These are phyloP conservation scores for Colletotrichum godetiae DNA, from an alignment of 2,329 filamentous ascomycete genomes.

Conservation along the genomic window DNA sequence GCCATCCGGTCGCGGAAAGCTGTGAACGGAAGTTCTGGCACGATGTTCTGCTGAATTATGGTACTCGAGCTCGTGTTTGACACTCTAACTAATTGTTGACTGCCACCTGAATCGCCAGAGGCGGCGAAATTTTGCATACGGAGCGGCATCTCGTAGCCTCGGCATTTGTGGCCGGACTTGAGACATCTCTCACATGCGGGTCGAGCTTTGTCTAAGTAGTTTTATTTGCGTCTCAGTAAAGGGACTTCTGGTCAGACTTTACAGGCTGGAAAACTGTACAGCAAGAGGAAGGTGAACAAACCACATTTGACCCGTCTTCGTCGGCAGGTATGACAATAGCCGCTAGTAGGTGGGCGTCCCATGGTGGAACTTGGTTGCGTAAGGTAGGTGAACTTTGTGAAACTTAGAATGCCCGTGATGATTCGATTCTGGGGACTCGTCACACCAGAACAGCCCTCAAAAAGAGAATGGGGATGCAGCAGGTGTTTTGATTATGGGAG, in stretches of 20 bases:
- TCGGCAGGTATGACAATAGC: slow-evolving; percentile 27
- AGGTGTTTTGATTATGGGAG: too few species aligned
- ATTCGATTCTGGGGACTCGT: too few species aligned
- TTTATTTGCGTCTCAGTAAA: not conserved
- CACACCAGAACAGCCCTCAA: too few species aligned
- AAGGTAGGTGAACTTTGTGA: not conserved
- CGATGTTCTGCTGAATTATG: not conserved
- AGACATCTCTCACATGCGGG: slow-evolving; percentile 14
- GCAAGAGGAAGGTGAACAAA: not conserved
- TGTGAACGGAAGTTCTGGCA: slow-evolving; percentile 1
- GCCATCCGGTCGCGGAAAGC: slow-evolving; percentile 26
- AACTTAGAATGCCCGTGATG: too few species aligned
- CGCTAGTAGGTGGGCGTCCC: slow-evolving; percentile 20
- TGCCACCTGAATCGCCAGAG: not conserved
- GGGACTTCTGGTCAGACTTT: not conserved
- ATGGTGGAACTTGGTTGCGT: not conserved
- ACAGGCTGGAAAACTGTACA: not conserved
- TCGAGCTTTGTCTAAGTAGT: slow-evolving; percentile 6
- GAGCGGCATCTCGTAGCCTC: slow-evolving; percentile 14
- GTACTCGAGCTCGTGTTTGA: not conserved
- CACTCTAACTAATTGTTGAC: not conserved
- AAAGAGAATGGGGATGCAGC: too few species aligned
- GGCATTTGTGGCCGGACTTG: slow-evolving; percentile 23
- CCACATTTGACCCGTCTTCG: slow-evolving; percentile 24
- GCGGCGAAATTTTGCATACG: slow-evolving; percentile 21